phyloP scores from a whole-genome alignment of 2,329 filamentous ascomycete species.

The Plectosphaerella sp. region DNA sequence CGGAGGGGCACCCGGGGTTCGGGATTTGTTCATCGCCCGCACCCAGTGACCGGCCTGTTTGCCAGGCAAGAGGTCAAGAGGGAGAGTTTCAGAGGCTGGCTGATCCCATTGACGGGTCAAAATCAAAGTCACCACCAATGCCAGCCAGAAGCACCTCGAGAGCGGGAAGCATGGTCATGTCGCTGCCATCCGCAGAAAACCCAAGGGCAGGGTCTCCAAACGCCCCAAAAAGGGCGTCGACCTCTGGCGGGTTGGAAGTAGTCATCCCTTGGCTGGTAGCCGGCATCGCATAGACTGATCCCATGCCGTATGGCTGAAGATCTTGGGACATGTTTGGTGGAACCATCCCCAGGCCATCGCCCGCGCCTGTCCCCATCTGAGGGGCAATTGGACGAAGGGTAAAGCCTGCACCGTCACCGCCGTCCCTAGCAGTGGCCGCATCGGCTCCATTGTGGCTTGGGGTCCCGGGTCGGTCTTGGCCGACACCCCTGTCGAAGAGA shows the following conservation, averaged over 20 bases:
- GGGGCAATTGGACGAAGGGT: conserved; percentile 12
- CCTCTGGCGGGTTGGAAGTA: not conserved
- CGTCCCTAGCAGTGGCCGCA: not conserved
- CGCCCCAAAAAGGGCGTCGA: not conserved
- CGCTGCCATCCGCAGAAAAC: conserved; percentile 4
- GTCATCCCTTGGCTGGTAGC: too few relatives aligned
- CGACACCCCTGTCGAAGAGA: conserved; percentile 18
- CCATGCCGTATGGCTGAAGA: too few relatives aligned
- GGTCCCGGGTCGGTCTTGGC: too few relatives aligned
- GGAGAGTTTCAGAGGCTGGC: too few relatives aligned
- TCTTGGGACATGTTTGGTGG: too few relatives aligned
- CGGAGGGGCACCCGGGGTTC: not conserved
- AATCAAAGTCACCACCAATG: conserved; percentile 10
- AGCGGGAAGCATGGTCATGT: conserved; percentile 17
- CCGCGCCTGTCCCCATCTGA: not conserved
- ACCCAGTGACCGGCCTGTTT: too few relatives aligned
- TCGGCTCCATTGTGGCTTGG: too few relatives aligned
- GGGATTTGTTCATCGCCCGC: too few relatives aligned
- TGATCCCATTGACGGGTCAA: not conserved
- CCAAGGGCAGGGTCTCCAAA: not conserved
- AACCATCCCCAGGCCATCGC: not conserved
- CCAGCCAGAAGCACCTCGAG: conserved; percentile 25
- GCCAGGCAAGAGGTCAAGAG: too few relatives aligned
- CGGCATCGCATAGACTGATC: too few relatives aligned
- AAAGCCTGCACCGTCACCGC: conserved; percentile 9